A percentile compares a stretch with the other conserved stretches of the same genome.
These are phyloP conservation scores for Dryas drummondii DNA, from an alignment of 306 rosid species.

Conservation along the genomic window DNA sequence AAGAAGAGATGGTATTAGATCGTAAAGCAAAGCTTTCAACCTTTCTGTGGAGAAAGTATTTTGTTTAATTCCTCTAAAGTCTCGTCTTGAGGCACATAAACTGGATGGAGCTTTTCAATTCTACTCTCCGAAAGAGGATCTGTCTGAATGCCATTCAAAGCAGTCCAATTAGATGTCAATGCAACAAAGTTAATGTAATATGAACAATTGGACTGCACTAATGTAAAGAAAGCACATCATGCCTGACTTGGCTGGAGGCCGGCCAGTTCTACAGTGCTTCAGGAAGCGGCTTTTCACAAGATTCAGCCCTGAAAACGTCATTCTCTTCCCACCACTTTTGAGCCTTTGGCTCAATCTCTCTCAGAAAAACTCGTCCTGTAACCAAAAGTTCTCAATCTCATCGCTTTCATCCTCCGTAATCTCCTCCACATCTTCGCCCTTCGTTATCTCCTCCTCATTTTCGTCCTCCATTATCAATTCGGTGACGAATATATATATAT, in stretches of 20 bases:
- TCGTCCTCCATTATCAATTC: too few relatives aligned
- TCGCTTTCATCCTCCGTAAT: too few relatives aligned
- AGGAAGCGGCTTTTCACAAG: too few relatives aligned
- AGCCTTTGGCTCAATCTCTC: too few relatives aligned
- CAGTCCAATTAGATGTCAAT: slow-evolving; percentile 23
- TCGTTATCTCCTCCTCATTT: too few relatives aligned
- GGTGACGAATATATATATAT: too few relatives aligned
- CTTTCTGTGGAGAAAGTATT: slow-evolving; percentile 78
- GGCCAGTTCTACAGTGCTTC: slow-evolving; percentile 87
- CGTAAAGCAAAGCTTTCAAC: slow-evolving; percentile 88
- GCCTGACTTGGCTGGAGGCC: slow-evolving; percentile 69
- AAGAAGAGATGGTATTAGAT: slow-evolving; percentile 76
- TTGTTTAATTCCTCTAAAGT: slow-evolving; percentile 89
- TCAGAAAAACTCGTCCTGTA: too few relatives aligned
- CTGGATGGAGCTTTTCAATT: slow-evolving; percentile 91
- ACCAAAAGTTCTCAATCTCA: too few relatives aligned
- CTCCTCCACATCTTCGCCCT: too few relatives aligned
- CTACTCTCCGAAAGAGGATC: slow-evolving; percentile 75
- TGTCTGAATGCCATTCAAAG: slow-evolving; percentile 33
- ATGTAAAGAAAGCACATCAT: not conserved
- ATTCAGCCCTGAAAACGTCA: too few relatives aligned
- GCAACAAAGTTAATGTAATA: not conserved
- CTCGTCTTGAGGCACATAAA: slow-evolving; percentile 92
- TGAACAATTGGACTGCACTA: not conserved
- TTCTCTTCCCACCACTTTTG: too few relatives aligned